Evolutionary conservation across 2,329 filamentous ascomycete genomes (phyloP), one percentile per base, ranked within the genome.

Genomic region (Cytospora leucostoma): DNA sequence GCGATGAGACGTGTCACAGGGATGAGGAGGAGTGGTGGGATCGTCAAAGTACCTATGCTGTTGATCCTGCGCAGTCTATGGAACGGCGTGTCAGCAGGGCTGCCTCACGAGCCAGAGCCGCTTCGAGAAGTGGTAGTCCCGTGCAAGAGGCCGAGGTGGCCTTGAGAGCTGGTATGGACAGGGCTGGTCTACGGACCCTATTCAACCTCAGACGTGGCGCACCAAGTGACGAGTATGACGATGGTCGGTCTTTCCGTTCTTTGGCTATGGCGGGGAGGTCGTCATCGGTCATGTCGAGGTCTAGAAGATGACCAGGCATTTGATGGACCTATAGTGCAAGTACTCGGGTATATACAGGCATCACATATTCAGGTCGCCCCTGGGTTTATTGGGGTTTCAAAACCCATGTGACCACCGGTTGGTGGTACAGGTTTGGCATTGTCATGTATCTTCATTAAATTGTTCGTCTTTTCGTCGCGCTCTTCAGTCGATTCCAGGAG

Each of bases 181-280:
- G 62, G 50, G 64, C 64, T 27, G 64, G 64, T 2, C 54, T 66
- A 13, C 62, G 59, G 47, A 64, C 57, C 21, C 51, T 66, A 4
- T 61, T 61, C 27, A 64, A 59, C 13, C 51, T 64, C 54, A 61
- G 64, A 32, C 64, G 62, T 13, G 61, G 64, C 4, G 40, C 59
- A 19, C 40, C 64, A 0, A 56, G 54, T n/a, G 58, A 66, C 7
- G 64, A 66, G 4, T 58, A 64, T 8, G 64, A 66, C 7, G 64
- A 66, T 12, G 59, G 57, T 1, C 50, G 44, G 21, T 66, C 64
- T 12, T 50, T 66, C 35, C 58, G 64, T 33, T 66, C 64, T 37
- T 32, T 66, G 4, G 64, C 64, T 10, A 66, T 66, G 64, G 64
- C 64, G 7, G 64, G 64, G 1, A 61, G 64, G 34, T 5, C 21